Base-by-base conservation (phyloP, 2,329 filamentous ascomycete genomes). In the Colletotrichum cereale region DNA sequence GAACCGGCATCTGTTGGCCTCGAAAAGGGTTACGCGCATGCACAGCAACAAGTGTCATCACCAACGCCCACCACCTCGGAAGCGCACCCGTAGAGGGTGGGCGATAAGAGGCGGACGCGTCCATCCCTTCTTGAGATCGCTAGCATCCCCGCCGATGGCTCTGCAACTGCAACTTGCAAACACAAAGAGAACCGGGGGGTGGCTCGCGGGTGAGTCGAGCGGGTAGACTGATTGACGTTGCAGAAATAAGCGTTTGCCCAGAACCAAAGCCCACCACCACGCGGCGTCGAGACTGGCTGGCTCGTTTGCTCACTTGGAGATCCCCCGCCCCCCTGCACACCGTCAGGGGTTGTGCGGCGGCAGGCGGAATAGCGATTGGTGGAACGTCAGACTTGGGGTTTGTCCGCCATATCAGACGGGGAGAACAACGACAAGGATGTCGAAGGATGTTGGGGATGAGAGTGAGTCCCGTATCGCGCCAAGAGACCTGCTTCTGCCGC, bases 221-320 rank as follows among this genome's bases (percentile, higher is more conserved):
- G 4, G 44, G 52, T n/a, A 11, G 34, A 7, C 3, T n/a, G 47
- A 10, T 4, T 21, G 21, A 55, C 11, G 52, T 55, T 34, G 2
- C 10, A 21, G 70, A 68, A 72, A 72, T 40, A 72, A 72, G 69
- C 69, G 61, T 72, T 72, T 72, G 66, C 69, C 69, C 53, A 70
- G 69, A 65, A 65, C 66, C 69, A 65, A 50, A n/a, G 56, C 66
- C 60, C 60, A 50, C 64, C 57, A 63, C 63, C 63, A 69, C 62
- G 40, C 63, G 63, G 67, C 50, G 38, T 62, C 31, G 48, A 55
- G 44, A 48, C 53, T 21, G 62, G 12, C 40, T 63, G 38, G 62
- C 55, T 36, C 26, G 48, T 16, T 18, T n/a, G 44, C 44, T 47
- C 44, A 24, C 48, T 10, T 50, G 8, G 16, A 47, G 50, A 34